Percentiles rank a stretch among this genome's conserved stretches.
These are phyloP conservation scores for Cordyceps fumosorosea DNA, from an alignment of 2,329 filamentous ascomycete genomes.

Conservation along the genomic window DNA sequence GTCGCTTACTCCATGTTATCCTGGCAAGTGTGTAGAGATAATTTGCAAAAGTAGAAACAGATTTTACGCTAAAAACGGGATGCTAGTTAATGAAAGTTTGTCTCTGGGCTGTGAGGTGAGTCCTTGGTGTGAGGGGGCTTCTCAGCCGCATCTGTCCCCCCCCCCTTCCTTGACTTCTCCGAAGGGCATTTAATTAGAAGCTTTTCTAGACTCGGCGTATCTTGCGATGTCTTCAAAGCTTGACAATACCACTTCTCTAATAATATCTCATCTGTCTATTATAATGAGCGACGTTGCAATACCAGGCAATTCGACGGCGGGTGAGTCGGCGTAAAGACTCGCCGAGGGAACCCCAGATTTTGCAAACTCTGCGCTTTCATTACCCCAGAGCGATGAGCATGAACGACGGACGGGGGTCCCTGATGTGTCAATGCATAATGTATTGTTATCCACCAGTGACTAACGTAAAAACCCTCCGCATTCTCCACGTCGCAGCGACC, in stretches of 20 bases:
- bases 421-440: neutral
- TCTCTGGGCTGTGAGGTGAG: neutral
- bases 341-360: conserved; percentile 6
- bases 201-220: neutral
- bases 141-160: neutral
- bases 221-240: no score
- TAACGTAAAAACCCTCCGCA: neutral
- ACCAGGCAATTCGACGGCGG: neutral
- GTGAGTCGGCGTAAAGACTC: neutral
- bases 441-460: neutral
- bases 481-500: neutral
- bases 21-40: neutral
- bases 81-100: neutral
- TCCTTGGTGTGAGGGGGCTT: neutral
- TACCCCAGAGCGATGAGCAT: neutral
- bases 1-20: neutral
- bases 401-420: neutral
- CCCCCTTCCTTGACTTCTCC: neutral
- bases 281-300: neutral
- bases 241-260: neutral
- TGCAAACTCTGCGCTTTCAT: neutral
- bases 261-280: no score
- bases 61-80: neutral
- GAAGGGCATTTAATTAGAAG: neutral
- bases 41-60: neutral